Evolutionary conservation across 306 rosid genomes (phyloP).

Genomic region (Cucumis cinereus): DNA sequence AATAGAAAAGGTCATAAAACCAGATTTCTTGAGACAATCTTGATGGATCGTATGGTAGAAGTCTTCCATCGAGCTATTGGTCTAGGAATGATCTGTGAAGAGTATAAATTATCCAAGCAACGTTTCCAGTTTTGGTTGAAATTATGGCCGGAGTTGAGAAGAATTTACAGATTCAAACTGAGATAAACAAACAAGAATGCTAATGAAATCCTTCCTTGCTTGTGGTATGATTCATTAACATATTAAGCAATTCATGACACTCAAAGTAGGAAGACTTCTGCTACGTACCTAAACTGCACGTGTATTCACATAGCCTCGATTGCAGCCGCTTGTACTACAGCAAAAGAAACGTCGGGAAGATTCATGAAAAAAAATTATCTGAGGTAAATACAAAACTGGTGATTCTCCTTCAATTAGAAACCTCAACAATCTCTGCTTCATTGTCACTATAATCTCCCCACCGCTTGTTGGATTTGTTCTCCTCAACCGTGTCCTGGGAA

Average conservation of each 20-base stretch:
- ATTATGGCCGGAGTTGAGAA: conserved; percentile 10
- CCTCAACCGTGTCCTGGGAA: conserved; percentile 19
- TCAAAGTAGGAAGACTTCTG: not conserved
- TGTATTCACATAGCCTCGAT: conserved; percentile 24
- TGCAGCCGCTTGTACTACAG: not conserved
- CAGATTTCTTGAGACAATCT: not conserved
- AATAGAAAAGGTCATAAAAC: not conserved
- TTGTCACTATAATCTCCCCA: conserved; percentile 95
- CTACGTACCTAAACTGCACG: conserved; percentile 13
- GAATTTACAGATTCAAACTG: conserved; percentile 14
- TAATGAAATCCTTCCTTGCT: conserved; percentile 22
- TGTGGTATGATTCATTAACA: conserved; percentile 22
- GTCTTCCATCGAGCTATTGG: not conserved
- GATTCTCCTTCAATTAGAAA: conserved; percentile 36
- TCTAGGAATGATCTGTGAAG: not conserved
- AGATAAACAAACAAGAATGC: conserved; percentile 10
- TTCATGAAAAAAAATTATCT: conserved; percentile 4
- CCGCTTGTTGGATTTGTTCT: conserved; percentile 44
- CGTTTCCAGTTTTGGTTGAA: not conserved
- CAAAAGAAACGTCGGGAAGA: not conserved
- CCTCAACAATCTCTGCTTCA: conserved; percentile 59
- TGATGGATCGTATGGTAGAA: too few species aligned
- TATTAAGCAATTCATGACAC: conserved; percentile 17
- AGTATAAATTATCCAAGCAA: not conserved
- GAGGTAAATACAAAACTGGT: not conserved